Evolutionary conservation across 306 rosid genomes (phyloP), one percentile per base, ranked within the genome.

Genomic region (Luffa aegyptiaca): DNA sequence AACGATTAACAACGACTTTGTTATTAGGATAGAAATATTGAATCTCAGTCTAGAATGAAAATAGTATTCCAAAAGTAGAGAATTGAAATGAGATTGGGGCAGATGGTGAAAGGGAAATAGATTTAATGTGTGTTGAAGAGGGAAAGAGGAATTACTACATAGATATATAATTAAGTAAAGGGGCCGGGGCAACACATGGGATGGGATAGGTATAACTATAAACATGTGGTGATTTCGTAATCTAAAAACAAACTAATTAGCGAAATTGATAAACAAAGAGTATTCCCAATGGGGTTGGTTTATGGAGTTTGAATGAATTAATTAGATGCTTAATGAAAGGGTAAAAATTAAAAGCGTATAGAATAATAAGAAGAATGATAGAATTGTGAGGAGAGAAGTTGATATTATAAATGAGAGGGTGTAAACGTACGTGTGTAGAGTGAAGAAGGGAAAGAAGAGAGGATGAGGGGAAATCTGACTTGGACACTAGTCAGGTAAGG

Each of bases 341-440:
- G 16, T 58, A 5, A 58, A 55, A 3, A 52, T 52, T 16, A 26
- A 39, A 39, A 39, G 42, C 5, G 42, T 3, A 39, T 39, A 39
- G 42, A 39, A 39, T 39, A 39, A 39, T 39, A 6, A 39, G 42
- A 39, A 39, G 4, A 39, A 39, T 39, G 42, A 39, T 39, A 4
- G 4, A 39, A 39, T 39, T 3, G 3, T 2, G 42, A 39, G 42
- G 5, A 6, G 42, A 39, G 42, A 39, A n/a, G n/a, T n/a, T n/a
- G n/a, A n/a, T n/a, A n/a, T n/a, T n/a, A n/a, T n/a, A n/a, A n/a
- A 5, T 39, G 42, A 39, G 42, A 39, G 49, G 85, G 81, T 81
- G 89, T 80, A 65, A 81, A 84, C 90, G 83, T 84, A 87, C 86
- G 91, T n/a, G 57, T 52, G 57, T 52, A n/a, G n/a, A n/a, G n/a